phyloP scores from a whole-genome alignment of 2,329 filamentous ascomycete genomes.

The Trichoderma afroharzianum region DNA sequence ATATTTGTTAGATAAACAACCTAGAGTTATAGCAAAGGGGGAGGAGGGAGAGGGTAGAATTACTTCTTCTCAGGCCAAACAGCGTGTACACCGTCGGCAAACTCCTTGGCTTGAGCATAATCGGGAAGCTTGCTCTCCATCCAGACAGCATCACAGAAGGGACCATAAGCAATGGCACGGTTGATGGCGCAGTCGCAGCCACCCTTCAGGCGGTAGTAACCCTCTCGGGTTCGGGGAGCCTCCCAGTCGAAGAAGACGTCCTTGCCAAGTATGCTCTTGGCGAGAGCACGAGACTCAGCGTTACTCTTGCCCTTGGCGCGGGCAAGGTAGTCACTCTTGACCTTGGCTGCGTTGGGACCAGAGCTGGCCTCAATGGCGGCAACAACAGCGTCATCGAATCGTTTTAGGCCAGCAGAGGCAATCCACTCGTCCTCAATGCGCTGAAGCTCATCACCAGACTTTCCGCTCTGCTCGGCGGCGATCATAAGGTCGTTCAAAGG shows the following conservation, averaged over 20 bases:
- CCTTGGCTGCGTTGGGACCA: conserved; percentile 63
- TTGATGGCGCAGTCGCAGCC: conserved; percentile 90
- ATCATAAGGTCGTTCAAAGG: conserved; percentile 90
- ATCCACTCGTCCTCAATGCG: conserved; percentile 90
- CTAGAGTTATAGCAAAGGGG: neutral
- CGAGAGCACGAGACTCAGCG: conserved; percentile 73
- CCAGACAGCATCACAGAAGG: conserved; percentile 95
- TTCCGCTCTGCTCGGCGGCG: conserved; percentile 76
- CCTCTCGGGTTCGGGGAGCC: conserved; percentile 84
- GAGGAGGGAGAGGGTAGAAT: conserved; percentile 33
- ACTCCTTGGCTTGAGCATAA: conserved; percentile 85
- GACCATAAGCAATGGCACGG: conserved; percentile 85
- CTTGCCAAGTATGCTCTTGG: conserved; percentile 69
- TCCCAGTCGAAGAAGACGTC: conserved; percentile 97
- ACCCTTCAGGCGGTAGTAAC: conserved; percentile 89
- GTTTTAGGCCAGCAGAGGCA: conserved; percentile 71
- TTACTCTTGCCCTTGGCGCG: conserved; percentile 81
- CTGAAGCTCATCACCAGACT: conserved; percentile 76
- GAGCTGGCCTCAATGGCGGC: conserved; percentile 72
- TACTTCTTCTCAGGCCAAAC: conserved; percentile 96
- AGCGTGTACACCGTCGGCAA: conserved; percentile 88
- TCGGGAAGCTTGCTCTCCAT: conserved; percentile 99
- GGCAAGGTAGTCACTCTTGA: conserved; percentile 64
- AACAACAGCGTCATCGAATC: conserved; percentile 86
- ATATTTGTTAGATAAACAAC: conserved; percentile 18